phyloP scores from a whole-genome alignment of 2,329 filamentous ascomycete species.

The Rutstroemia sp. region DNA sequence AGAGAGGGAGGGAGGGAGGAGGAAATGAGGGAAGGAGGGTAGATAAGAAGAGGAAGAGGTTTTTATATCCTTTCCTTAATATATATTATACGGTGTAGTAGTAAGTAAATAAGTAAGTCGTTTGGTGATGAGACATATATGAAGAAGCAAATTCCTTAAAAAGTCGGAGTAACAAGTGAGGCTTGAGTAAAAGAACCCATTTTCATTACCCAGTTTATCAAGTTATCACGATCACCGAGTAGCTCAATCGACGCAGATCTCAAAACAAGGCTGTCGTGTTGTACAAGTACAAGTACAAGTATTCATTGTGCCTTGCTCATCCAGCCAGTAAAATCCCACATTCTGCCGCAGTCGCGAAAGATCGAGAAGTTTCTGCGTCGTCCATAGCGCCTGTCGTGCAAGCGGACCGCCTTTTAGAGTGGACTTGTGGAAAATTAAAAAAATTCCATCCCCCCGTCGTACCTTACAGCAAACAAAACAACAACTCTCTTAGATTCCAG shows the following conservation, averaged over 20 bases:
- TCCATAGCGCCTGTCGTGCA: neutral
- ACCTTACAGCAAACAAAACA: neutral
- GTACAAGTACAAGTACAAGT: neutral
- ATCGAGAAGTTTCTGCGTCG: slow-evolving; percentile 8
- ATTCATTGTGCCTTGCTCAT: neutral
- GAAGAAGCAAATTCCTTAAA: too few relatives aligned
- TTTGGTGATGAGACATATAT: too few relatives aligned
- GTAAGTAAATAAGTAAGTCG: too few relatives aligned
- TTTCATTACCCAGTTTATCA: too few relatives aligned
- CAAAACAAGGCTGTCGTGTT: neutral
- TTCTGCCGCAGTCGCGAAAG: neutral
- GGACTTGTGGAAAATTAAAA: neutral
- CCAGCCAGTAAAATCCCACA: neutral
- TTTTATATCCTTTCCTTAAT: too few relatives aligned
- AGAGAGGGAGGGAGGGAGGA: neutral
- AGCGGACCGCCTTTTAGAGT: slow-evolving; percentile 3
- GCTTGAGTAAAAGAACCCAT: too few relatives aligned
- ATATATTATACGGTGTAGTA: too few relatives aligned
- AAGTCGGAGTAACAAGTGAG: too few relatives aligned
- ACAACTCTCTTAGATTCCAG: neutral
- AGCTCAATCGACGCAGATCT: too few relatives aligned
- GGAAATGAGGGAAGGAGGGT: neutral
- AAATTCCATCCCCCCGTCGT: neutral
- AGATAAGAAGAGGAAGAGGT: neutral
- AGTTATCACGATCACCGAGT: too few relatives aligned